Conservation (phyloP, 345 rosid species). For the Euphorbia peplus region DNA sequence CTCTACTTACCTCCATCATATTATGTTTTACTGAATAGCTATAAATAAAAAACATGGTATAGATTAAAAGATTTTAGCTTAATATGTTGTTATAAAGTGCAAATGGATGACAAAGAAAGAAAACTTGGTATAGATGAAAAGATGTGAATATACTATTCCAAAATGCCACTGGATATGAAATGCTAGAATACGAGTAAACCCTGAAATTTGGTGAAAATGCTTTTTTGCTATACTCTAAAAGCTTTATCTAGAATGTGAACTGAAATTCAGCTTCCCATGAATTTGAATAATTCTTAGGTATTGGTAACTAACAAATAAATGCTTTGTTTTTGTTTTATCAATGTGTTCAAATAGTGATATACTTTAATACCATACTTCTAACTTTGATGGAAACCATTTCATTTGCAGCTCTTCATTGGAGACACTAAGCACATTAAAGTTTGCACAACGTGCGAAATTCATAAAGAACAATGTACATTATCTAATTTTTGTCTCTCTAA, state of each 20-base stretch:
- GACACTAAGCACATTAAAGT: slow-evolving; percentile 95
- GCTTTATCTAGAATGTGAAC: neutral
- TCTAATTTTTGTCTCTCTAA: neutral
- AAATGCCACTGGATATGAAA: neutral
- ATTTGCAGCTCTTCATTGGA: slow-evolving; percentile 84
- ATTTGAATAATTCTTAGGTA: neutral
- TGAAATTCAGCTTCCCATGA: neutral
- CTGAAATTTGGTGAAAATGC: neutral
- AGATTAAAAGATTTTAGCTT: neutral
- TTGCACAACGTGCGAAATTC: slow-evolving; percentile 97
- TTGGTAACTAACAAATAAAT: neutral
- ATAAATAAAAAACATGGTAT: neutral
- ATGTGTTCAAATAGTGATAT: neutral
- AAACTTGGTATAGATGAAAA: neutral
- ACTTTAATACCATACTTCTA: neutral
- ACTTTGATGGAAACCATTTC: neutral
- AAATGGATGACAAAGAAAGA: neutral
- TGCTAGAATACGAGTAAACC: neutral
- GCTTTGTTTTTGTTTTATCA: neutral
- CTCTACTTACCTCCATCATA: neutral
- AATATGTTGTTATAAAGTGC: neutral
- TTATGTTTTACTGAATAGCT: neutral
- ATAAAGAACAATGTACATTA: slow-evolving; percentile 85
- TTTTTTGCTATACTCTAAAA: neutral
- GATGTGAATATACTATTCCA: neutral